These are phyloP conservation scores for Physcomitrium patens DNA, from an alignment of 225 moss, liverwort and hornwort genomes.

Conservation along the genomic window DNA sequence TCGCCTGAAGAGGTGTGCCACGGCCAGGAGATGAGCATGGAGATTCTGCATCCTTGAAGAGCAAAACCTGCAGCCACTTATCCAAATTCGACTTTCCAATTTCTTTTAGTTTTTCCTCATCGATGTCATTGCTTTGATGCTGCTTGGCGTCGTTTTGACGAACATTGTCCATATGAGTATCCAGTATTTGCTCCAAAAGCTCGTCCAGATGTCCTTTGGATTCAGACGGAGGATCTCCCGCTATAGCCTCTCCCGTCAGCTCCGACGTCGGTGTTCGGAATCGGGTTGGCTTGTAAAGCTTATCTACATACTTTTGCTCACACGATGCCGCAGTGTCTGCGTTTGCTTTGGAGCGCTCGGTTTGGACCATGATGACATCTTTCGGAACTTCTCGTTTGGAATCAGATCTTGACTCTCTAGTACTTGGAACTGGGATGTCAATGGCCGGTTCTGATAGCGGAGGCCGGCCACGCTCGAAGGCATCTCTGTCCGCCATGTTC, in stretches of 20 bases:
- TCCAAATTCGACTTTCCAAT: conserved; percentile 70
- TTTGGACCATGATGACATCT: conserved; percentile 60
- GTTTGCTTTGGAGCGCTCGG: conserved; percentile 29
- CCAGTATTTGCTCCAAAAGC: conserved; percentile 53
- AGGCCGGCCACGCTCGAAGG: conserved; percentile 30
- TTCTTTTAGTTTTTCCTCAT: conserved; percentile 50
- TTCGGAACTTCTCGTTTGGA: conserved; percentile 61
- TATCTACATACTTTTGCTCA: conserved; percentile 49
- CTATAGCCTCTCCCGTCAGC: conserved; percentile 20
- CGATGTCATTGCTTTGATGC: conserved; percentile 32
- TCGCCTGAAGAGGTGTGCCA: conserved; percentile 24
- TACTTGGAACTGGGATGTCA: conserved; percentile 23
- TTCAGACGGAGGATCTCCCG: conserved; percentile 15
- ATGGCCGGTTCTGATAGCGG: conserved; percentile 28
- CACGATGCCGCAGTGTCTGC: conserved; percentile 15
- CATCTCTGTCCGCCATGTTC: conserved; percentile 21
- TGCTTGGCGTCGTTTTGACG: conserved; percentile 37
- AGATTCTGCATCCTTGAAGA: conserved; percentile 53
- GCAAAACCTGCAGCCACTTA: conserved; percentile 62
- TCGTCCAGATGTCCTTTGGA: conserved; percentile 50
- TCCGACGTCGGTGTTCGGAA: conserved; percentile 52
- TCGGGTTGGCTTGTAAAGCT: conserved; percentile 51
- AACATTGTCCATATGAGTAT: conserved; percentile 40
- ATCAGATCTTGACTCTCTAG: conserved; percentile 39
- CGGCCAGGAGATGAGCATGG: conserved; percentile 43